These are phyloP conservation scores for Aspergillus tamarii DNA, from an alignment of 2,329 filamentous ascomycete genomes.

Conservation along the genomic window DNA sequence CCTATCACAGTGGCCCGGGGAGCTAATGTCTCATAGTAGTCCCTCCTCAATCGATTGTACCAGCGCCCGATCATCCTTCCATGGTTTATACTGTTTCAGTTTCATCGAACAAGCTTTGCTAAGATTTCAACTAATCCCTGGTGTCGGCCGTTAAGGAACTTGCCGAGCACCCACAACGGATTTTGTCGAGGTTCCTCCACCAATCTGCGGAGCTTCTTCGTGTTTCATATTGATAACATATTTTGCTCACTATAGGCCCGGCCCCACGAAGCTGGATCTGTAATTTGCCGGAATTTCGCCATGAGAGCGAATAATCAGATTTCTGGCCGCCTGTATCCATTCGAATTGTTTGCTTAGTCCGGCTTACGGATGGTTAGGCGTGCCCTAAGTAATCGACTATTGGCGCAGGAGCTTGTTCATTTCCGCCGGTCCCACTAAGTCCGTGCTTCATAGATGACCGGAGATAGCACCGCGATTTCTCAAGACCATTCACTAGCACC, in stretches of 20 bases:
- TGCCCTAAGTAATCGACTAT: background rate
- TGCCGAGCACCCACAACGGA: constrained; percentile 5
- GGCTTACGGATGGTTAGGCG: background rate
- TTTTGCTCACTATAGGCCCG: background rate
- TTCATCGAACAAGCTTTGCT: constrained; percentile 6
- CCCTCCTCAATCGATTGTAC: background rate
- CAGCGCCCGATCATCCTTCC: background rate
- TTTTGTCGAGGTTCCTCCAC: constrained; percentile 1
- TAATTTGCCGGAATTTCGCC: background rate
- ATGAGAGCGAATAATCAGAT: background rate
- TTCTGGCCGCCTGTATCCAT: background rate
- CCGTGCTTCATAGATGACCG: background rate
- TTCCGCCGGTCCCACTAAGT: background rate
- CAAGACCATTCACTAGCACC: background rate
- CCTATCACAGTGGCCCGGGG: background rate
- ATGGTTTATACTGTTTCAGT: background rate
- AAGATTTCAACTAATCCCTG: constrained; percentile 1
- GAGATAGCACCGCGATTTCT: background rate
- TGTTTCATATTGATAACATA: constrained; percentile 4
- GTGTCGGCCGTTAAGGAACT: background rate
- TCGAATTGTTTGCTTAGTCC: background rate
- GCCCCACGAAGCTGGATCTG: background rate
- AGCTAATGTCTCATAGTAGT: background rate
- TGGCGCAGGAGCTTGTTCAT: constrained; percentile 1
- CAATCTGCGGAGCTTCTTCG: background rate